A percentile compares a stretch with the other conserved stretches of the same genome.
Evolutionary conservation across 345 rosid genomes (phyloP).

Genomic region (Gossypium anomalum): DNA sequence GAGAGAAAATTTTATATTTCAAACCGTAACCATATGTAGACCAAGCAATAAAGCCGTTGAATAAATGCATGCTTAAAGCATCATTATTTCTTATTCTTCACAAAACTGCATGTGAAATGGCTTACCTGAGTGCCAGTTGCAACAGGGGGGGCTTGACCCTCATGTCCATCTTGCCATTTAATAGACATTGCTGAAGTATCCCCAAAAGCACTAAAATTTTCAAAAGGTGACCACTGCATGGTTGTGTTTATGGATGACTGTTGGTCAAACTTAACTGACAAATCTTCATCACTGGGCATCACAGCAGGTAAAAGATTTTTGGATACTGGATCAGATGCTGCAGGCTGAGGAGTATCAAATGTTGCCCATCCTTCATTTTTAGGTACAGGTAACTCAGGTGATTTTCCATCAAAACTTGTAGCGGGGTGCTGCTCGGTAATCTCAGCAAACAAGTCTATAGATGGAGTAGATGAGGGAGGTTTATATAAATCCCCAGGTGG

Average conservation of each 20-base stretch:
- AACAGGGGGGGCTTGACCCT: conserved; percentile 29
- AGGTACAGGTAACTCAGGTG: conserved; percentile 33
- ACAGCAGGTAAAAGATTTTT: conserved; percentile 26
- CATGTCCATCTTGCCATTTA: conserved; percentile 45
- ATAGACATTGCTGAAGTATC: conserved; percentile 34
- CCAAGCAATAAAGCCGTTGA: not conserved
- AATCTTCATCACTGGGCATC: conserved; percentile 28
- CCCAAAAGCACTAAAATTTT: conserved; percentile 32
- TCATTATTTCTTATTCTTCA: not conserved
- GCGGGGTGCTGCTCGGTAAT: conserved; percentile 41
- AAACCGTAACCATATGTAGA: not conserved
- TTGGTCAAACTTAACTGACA: conserved; percentile 38
- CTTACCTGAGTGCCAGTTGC: conserved; percentile 46
- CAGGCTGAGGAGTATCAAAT: conserved; percentile 59
- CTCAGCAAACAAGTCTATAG: conserved; percentile 51
- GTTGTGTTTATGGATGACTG: conserved; percentile 35
- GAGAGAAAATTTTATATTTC: conserved; percentile 9
- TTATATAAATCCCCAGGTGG: conserved; percentile 36
- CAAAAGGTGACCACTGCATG: conserved; percentile 50
- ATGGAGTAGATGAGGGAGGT: conserved; percentile 36
- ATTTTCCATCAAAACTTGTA: conserved; percentile 23
- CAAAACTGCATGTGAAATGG: not conserved
- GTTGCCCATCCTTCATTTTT: conserved; percentile 94
- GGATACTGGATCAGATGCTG: conserved; percentile 30
- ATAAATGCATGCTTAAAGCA: not conserved